Evolutionary conservation across 257 asterid species (phyloP).

Genomic region (Solanum pimpinellifolium): DNA sequence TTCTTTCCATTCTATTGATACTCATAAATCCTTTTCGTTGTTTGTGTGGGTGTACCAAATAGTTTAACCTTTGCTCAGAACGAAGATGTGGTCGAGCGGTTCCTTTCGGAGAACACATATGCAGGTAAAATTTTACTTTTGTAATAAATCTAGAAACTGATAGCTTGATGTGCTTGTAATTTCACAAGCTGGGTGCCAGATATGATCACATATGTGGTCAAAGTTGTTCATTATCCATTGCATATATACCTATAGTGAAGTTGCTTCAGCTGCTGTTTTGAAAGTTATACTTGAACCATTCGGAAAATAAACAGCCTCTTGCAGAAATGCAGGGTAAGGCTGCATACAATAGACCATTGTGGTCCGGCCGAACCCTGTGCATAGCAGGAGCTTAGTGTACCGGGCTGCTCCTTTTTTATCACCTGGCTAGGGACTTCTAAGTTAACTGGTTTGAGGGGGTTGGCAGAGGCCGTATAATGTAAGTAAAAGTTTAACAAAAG

Average conservation of each 20-base stretch:
- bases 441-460: not conserved
- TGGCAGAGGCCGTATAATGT: not conserved
- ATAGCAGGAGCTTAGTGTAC: not conserved
- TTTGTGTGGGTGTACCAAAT: slow-evolving; percentile 6
- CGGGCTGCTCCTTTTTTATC: not conserved
- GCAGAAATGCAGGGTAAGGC: not conserved
- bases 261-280: not conserved
- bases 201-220: not conserved
- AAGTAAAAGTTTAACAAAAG: not conserved
- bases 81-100: slow-evolving; percentile 70
- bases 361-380: not conserved
- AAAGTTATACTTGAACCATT: not conserved
- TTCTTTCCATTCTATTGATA: not conserved
- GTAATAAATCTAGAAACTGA: not conserved
- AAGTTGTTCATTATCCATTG: not conserved
- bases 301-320: not conserved
- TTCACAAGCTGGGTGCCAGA: not conserved
- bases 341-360: not conserved
- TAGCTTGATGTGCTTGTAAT: not conserved
- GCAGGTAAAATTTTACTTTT: slow-evolving; percentile 37
- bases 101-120: slow-evolving; percentile 50
- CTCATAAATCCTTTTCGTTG: not conserved
- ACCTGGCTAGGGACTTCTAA: not conserved
- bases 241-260: not conserved
- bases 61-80: slow-evolving; percentile 89